Conservation (phyloP, 208 protist species). For the Acanthamoeba sp. region DNA sequence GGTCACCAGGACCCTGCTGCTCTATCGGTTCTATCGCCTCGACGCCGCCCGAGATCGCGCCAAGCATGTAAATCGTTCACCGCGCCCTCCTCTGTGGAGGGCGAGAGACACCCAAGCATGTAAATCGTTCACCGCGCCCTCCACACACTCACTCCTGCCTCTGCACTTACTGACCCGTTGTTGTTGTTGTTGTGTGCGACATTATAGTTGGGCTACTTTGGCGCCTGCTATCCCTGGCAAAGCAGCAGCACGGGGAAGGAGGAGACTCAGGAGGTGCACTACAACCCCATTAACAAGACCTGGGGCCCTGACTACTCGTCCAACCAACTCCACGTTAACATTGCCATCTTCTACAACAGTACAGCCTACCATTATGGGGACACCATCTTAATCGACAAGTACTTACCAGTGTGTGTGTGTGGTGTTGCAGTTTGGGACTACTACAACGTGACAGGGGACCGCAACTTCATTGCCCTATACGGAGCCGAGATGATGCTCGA, state of each 20-base stretch:
- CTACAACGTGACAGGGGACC: slow-evolving; percentile 41
- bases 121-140: too few relatives aligned
- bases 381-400: too few relatives aligned
- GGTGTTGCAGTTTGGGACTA: slow-evolving; percentile 58
- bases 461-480: slow-evolving; percentile 67
- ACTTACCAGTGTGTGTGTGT: not conserved
- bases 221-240: slow-evolving; percentile 80
- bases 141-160: too few relatives aligned
- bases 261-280: slow-evolving; percentile 76
- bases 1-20: slow-evolving; percentile 60
- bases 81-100: not conserved
- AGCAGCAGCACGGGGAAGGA: slow-evolving; percentile 73
- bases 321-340: slow-evolving; percentile 79
- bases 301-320: slow-evolving; percentile 75
- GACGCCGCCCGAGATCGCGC: slow-evolving; percentile 71
- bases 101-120: not conserved
- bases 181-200: too few relatives aligned
- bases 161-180: too few relatives aligned
- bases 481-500: slow-evolving; percentile 81
- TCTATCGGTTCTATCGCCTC: slow-evolving; percentile 76
- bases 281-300: slow-evolving; percentile 75
- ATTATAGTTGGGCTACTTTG: slow-evolving; percentile 60
- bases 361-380: too few relatives aligned
- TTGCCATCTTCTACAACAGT: slow-evolving; percentile 82
- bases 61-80: not conserved